phyloP scores from a whole-genome alignment of 352 stramenopile genomes.

The Phytophthora podocarpi region DNA sequence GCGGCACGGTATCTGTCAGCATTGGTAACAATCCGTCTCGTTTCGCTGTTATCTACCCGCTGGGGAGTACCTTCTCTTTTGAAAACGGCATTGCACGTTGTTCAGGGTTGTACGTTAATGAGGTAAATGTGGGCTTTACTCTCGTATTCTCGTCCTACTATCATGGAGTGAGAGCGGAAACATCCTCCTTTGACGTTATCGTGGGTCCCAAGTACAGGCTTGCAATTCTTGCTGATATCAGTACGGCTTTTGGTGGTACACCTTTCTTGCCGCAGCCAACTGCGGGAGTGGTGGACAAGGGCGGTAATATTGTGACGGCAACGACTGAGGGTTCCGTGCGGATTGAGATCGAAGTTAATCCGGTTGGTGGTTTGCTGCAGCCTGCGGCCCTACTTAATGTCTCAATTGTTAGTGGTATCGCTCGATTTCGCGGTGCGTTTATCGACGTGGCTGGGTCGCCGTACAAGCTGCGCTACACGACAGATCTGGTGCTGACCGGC shows the following conservation, averaged over 20 bases:
- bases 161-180: slow-evolving; percentile 76
- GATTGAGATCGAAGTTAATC: slow-evolving; percentile 75
- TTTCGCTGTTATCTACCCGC: slow-evolving; percentile 57
- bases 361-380: slow-evolving; percentile 52
- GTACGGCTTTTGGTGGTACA: slow-evolving; percentile 77
- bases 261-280: slow-evolving; percentile 78
- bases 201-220: slow-evolving; percentile 68
- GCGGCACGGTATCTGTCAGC: slow-evolving; percentile 54
- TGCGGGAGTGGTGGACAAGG: slow-evolving; percentile 79
- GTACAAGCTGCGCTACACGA: slow-evolving; percentile 77
- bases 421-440: slow-evolving; percentile 63
- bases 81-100: slow-evolving; percentile 79
- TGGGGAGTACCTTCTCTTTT: slow-evolving; percentile 61
- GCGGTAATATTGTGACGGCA: slow-evolving; percentile 64
- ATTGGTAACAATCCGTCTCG: slow-evolving; percentile 60
- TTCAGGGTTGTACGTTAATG: slow-evolving; percentile 72
- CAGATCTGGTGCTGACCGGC: slow-evolving; percentile 55
- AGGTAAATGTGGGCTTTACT: slow-evolving; percentile 66
- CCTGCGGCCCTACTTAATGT: slow-evolving; percentile 53
- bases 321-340: slow-evolving; percentile 58
- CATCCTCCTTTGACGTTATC: slow-evolving; percentile 69
- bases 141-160: slow-evolving; percentile 68
- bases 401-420: slow-evolving; percentile 57
- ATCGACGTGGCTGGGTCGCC: slow-evolving; percentile 82
- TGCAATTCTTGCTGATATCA: slow-evolving; percentile 71